Percentiles rank a stretch among this genome's conserved stretches.
Conservation (phyloP, 768 basidiomycete species). For the Rhodotorula diobovata region DNA sequence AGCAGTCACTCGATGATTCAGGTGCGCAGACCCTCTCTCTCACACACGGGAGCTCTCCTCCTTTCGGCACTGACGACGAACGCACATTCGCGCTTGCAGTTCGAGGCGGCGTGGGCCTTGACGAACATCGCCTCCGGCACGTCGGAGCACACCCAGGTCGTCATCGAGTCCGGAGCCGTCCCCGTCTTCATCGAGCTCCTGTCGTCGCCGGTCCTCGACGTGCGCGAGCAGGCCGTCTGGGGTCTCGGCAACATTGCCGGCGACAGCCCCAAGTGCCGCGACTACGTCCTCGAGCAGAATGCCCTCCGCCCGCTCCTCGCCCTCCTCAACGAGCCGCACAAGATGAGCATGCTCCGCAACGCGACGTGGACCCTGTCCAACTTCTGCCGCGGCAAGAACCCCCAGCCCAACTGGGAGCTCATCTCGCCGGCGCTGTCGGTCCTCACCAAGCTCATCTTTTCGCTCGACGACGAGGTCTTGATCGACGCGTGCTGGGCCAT, state of each 20-base stretch:
- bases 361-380: conserved; percentile 99
- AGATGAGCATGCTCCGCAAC: conserved; percentile 88
- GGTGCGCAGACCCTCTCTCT: conserved; percentile 42
- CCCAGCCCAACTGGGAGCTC: conserved; percentile 96
- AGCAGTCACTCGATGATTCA: conserved; percentile 53
- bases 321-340: conserved; percentile 63
- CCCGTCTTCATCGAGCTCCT: conserved; percentile 95
- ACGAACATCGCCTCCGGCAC: conserved; percentile 59
- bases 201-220: conserved; percentile 88
- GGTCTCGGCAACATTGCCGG: conserved; percentile 98
- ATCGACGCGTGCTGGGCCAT: conserved; percentile 99
- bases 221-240: conserved; percentile 99
- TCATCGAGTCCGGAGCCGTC: conserved; percentile 88
- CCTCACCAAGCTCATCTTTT: conserved; percentile 95
- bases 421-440: conserved; percentile 96
- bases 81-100: conserved; percentile 15
- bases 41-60: not conserved
- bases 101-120: conserved; percentile 44
- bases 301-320: conserved; percentile 87
- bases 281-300: conserved; percentile 89
- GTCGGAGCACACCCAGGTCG: conserved; percentile 95
- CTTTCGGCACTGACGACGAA: not conserved
- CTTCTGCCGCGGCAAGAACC: conserved; percentile 96
- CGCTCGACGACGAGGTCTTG: conserved; percentile 95
- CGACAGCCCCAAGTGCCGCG: conserved; percentile 93